Evolutionary conservation across 768 basidiomycete genomes (phyloP).

Genomic region (Boletus subcaerulescens): DNA sequence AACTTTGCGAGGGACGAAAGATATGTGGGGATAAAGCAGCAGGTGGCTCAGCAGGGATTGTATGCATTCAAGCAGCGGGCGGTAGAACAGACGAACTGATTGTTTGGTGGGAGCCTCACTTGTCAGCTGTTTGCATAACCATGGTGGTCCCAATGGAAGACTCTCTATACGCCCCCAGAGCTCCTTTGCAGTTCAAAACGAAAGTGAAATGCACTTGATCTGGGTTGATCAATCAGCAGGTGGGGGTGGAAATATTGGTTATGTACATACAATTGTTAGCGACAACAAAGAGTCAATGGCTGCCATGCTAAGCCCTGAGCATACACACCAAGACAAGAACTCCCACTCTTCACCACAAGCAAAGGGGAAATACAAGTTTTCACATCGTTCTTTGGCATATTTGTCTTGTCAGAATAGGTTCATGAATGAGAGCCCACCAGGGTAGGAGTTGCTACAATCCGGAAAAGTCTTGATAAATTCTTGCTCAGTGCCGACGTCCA

Average conservation of each 20-base stretch:
- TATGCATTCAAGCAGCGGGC: conserved; percentile 28
- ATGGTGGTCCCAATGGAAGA: background rate
- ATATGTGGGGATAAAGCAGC: conserved; percentile 23
- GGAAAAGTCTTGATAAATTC: background rate
- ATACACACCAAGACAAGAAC: background rate
- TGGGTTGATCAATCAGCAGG: background rate
- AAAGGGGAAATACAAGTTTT: no score
- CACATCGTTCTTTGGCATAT: no score
- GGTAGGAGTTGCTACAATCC: no score
- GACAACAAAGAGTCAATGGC: background rate
- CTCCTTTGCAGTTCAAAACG: background rate
- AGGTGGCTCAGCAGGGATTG: conserved; percentile 6
- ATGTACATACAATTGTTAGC: background rate
- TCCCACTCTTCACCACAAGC: no score
- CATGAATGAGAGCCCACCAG: no score
- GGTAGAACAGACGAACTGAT: conserved; percentile 27
- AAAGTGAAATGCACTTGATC: background rate
- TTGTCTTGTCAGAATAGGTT: no score
- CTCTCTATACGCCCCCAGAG: background rate
- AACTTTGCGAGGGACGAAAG: background rate
- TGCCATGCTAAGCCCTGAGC: background rate
- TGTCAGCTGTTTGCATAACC: background rate
- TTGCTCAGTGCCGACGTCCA: background rate
- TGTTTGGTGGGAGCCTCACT: conserved; percentile 17
- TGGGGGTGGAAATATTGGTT: no score